Percentiles rank a stretch among this genome's conserved stretches.
Conservation (phyloP, 2,329 filamentous ascomycete species). For the Daldinia eschscholtzii region DNA sequence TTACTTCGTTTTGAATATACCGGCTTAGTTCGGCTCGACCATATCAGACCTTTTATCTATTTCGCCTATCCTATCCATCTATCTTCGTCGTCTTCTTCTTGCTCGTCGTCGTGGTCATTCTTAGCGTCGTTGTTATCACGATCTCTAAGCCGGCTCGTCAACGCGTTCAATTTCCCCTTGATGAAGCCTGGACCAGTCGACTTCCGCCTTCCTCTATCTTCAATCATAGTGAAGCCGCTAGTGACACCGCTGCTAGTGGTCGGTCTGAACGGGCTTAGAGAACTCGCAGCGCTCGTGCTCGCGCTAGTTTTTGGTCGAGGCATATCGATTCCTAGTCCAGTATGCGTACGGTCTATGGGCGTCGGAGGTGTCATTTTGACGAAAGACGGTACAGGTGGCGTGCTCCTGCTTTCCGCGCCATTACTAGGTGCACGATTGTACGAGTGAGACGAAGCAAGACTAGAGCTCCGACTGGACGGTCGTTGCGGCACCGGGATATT, state of each 20-base stretch:
- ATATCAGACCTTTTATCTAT: constrained; percentile 5
- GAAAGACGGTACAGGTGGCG: constrained; percentile 49
- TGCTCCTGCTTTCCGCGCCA: constrained; percentile 42
- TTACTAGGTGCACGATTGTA: constrained; percentile 45
- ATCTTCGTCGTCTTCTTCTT: constrained; percentile 29
- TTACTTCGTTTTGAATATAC: constrained; percentile 11
- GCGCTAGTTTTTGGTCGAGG: constrained; percentile 49
- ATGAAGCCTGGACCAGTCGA: constrained; percentile 53
- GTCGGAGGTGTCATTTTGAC: constrained; percentile 53
- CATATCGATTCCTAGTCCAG: constrained; percentile 48
- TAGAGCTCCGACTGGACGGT: constrained; percentile 66
- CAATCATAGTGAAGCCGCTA: constrained; percentile 22
- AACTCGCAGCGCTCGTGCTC: constrained; percentile 38
- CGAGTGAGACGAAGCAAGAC: constrained; percentile 61
- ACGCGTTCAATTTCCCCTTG: constrained; percentile 54
- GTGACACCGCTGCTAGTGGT: constrained; percentile 15
- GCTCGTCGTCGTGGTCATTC: constrained; percentile 38
- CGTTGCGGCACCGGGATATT: constrained; percentile 60
- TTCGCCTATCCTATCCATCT: constrained; percentile 17
- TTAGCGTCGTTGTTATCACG: constrained; percentile 41
- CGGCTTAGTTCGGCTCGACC: background rate
- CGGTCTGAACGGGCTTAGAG: constrained; percentile 38
- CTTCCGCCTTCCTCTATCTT: constrained; percentile 44
- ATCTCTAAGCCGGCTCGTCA: constrained; percentile 48
- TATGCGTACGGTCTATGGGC: constrained; percentile 42